These are phyloP conservation scores for Lactarius psammicola DNA, from an alignment of 768 basidiomycete genomes.

Conservation along the genomic window DNA sequence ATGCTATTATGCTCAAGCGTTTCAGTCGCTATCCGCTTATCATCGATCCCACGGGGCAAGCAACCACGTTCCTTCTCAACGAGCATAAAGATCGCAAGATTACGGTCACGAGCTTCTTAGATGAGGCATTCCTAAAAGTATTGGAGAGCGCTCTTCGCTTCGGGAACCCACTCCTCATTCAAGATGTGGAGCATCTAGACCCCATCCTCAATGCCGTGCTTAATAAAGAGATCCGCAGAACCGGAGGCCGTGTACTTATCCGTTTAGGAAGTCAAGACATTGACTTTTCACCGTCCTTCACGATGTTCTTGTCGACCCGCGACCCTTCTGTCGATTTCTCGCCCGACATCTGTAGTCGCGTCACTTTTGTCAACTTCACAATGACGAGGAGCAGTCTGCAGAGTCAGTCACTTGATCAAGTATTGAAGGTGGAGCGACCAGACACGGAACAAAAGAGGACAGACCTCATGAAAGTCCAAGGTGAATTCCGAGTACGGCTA, in stretches of 20 bases:
- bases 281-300: conserved; percentile 99
- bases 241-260: conserved; percentile 96
- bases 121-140: conserved; percentile 98
- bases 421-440: conserved; percentile 94
- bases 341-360: conserved; percentile 97
- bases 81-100: conserved; percentile 97
- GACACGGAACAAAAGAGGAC: conserved; percentile 95
- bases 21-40: conserved; percentile 98
- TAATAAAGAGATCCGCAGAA: conserved; percentile 93
- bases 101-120: conserved; percentile 96
- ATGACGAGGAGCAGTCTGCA: conserved; percentile 99
- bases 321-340: conserved; percentile 98
- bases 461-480: conserved; percentile 97
- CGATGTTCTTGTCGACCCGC: conserved; percentile 97
- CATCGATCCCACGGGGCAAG: conserved; percentile 97
- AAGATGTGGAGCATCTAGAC: conserved; percentile 97
- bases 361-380: conserved; percentile 94
- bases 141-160: conserved; percentile 98
- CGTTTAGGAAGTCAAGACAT: conserved; percentile 97
- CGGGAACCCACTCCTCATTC: conserved; percentile 94
- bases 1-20: conserved; percentile 99
- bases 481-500: conserved; percentile 92
- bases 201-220: conserved; percentile 96
- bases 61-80: conserved; percentile 89
- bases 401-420: conserved; percentile 96